phyloP scores from a whole-genome alignment of 176 grass and related monocot species.

The Otatea glauca region DNA sequence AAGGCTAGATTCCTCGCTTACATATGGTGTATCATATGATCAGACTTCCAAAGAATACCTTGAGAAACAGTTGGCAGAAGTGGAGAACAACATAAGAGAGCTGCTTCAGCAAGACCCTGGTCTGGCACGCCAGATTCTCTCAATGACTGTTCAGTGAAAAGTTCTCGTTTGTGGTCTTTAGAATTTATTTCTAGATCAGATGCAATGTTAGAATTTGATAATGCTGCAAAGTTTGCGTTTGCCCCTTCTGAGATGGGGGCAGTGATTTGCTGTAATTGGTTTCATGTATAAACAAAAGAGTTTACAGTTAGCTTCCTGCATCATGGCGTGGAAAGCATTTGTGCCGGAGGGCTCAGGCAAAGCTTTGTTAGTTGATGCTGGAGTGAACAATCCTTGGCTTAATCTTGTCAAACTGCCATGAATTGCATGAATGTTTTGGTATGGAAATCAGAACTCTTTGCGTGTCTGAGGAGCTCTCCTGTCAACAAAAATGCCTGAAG shows the following conservation, averaged over 20 bases:
- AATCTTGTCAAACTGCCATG: not conserved
- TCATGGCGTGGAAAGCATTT: not conserved
- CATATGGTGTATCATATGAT: constrained; percentile 6
- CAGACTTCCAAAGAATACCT: constrained; percentile 90
- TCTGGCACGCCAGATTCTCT: constrained; percentile 82
- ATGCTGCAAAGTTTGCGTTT: not conserved
- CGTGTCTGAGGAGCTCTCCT: not conserved
- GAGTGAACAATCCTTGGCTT: not conserved
- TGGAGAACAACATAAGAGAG: constrained; percentile 88
- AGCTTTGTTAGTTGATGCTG: not conserved
- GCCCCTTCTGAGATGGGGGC: not conserved
- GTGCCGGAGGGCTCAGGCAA: not conserved
- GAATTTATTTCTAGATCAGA: constrained; percentile 4
- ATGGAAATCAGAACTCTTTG: not conserved
- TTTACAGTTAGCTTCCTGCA: not conserved
- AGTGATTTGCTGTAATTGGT: not conserved
- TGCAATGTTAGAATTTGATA: constrained; percentile 5
- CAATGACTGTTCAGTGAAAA: constrained; percentile 75
- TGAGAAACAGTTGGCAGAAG: constrained; percentile 84
- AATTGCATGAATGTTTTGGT: not conserved
- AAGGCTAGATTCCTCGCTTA: not conserved
- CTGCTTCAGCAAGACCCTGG: constrained; percentile 85
- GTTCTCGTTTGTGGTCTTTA: not conserved
- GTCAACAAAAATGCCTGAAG: not conserved
- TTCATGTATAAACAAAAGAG: not conserved